Evolutionary conservation across 75 land plant genomes (phyloP).

Genomic region (Larix kaempferi): DNA sequence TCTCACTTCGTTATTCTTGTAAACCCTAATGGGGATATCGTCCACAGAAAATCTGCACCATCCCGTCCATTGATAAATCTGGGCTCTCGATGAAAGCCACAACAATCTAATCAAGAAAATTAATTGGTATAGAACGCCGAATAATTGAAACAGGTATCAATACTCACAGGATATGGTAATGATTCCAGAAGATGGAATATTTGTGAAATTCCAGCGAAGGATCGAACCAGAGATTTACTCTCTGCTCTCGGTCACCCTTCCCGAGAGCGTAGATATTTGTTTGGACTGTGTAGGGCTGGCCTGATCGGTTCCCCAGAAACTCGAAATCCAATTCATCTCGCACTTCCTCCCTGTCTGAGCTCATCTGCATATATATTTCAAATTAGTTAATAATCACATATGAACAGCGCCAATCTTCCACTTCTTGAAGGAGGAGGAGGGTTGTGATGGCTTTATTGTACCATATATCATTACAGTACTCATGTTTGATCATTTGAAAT

Average conservation of each 20-base stretch:
- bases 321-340: conserved; percentile 38
- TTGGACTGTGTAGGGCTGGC: conserved; percentile 27
- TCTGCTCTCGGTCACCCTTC: conserved; percentile 69
- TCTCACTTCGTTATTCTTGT: not conserved
- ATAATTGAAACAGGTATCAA: not conserved
- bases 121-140: no score
- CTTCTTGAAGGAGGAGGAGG: no score
- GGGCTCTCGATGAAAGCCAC: no score
- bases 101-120: no score
- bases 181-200: conserved; percentile 76
- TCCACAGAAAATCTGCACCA: conserved; percentile 9
- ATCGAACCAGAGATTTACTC: conserved; percentile 88
- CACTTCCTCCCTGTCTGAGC: not conserved
- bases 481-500: no score
- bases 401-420: no score
- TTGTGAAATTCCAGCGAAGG: conserved; percentile 77
- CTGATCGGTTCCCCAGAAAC: conserved; percentile 30
- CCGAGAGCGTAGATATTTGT: conserved; percentile 34
- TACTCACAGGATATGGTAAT: conserved; percentile 69
- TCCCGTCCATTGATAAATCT: no score
- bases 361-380: no score
- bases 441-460: no score
- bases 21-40: conserved; percentile 3
- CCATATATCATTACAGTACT: no score
- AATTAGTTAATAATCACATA: no score